Conservation (phyloP, 352 stramenopile species). For the Phytophthora citricola region DNA sequence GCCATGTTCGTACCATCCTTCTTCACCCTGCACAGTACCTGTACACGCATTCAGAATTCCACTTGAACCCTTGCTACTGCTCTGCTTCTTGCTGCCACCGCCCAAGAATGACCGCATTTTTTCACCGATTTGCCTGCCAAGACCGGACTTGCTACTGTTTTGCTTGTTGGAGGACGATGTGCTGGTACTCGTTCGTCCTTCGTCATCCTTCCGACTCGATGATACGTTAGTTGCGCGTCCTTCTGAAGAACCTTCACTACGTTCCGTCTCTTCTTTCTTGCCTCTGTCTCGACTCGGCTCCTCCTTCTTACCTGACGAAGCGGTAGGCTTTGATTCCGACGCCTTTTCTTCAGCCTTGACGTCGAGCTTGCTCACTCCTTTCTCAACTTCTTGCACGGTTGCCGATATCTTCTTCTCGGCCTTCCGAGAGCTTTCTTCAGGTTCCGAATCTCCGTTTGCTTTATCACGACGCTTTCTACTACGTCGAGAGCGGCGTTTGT, state of each 20-base stretch:
- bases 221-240: conserved; percentile 26
- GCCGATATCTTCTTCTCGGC: conserved; percentile 33
- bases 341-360: conserved; percentile 37
- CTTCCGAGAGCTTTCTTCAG: conserved; percentile 39
- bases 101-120: conserved; percentile 85
- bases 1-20: conserved; percentile 90
- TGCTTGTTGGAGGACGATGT: conserved; percentile 35
- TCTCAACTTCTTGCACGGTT: conserved; percentile 35
- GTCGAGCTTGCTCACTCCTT: conserved; percentile 45
- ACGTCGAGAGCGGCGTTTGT: conserved; percentile 47
- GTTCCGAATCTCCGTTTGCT: conserved; percentile 36
- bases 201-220: conserved; percentile 63
- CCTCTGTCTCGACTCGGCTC: conserved; percentile 25
- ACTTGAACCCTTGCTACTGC: conserved; percentile 67
- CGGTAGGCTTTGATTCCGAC: conserved; percentile 16
- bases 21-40: conserved; percentile 81
- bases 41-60: conserved; percentile 85
- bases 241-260: conserved; percentile 35
- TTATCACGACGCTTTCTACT: conserved; percentile 56
- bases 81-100: conserved; percentile 73
- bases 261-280: conserved; percentile 32
- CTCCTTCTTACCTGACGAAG: conserved; percentile 22
- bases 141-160: conserved; percentile 39
- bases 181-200: conserved; percentile 47
- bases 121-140: conserved; percentile 83